Conservation (phyloP, 257 asterid species). For the Eustoma russellianum region DNA sequence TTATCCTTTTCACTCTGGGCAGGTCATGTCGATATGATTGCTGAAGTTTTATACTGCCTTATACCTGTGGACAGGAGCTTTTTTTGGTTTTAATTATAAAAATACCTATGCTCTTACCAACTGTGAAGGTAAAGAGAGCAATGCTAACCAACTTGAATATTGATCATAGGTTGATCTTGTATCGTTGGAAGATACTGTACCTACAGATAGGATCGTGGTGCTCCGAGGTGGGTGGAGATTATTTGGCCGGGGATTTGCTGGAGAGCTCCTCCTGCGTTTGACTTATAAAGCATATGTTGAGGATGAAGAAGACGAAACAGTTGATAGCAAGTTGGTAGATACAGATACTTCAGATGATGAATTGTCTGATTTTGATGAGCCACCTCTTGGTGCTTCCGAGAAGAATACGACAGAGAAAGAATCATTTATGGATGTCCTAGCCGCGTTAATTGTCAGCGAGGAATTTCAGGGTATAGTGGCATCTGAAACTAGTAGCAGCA, state of each 20-base stretch:
- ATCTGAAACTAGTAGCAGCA: slow-evolving; percentile 53
- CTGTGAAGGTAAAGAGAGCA: too few relatives aligned
- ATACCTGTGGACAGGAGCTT: too few relatives aligned
- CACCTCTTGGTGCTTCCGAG: slow-evolving; percentile 20
- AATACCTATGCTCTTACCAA: too few relatives aligned
- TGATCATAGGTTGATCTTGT: slow-evolving; percentile 67
- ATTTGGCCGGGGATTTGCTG: slow-evolving; percentile 65
- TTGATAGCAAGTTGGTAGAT: slow-evolving; percentile 18
- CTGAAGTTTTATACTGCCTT: too few relatives aligned
- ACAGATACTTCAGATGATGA: slow-evolving; percentile 52
- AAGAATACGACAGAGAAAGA: slow-evolving; percentile 47
- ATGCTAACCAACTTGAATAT: too few relatives aligned
- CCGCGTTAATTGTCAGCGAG: slow-evolving; percentile 82
- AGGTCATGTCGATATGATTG: slow-evolving; percentile 3
- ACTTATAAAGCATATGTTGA: slow-evolving; percentile 98
- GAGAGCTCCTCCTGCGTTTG: slow-evolving; percentile 75
- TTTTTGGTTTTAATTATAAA: too few relatives aligned
- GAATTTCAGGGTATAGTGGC: slow-evolving; percentile 88
- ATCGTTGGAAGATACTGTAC: slow-evolving; percentile 87
- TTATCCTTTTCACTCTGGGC: slow-evolving; percentile 1
- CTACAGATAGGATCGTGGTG: slow-evolving; percentile 67
- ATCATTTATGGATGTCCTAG: slow-evolving; percentile 72
- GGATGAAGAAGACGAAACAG: slow-evolving; percentile 90
- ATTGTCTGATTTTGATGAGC: slow-evolving; percentile 46
- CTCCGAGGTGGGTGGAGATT: slow-evolving; percentile 74